Conservation (phyloP, 768 basidiomycete genomes). For the Nidularia pulvinata region DNA sequence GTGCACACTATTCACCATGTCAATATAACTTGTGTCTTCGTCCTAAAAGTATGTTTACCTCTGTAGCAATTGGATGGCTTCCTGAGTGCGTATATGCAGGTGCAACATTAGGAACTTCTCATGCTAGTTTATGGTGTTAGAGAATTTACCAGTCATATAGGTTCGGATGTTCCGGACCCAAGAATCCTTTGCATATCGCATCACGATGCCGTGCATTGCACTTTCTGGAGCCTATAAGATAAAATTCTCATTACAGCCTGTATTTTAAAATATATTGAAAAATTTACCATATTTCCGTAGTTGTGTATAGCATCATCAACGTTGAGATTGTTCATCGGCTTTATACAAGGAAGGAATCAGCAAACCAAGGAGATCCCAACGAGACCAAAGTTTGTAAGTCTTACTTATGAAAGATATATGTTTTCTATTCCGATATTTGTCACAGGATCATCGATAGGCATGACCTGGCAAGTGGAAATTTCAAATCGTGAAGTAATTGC, state of each 20-base stretch:
- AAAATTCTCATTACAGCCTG: no score
- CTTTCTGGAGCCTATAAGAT: neutral
- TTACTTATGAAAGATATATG: constrained; percentile 4
- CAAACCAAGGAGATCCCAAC: no score
- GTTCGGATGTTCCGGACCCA: constrained; percentile 5
- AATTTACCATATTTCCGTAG: constrained; percentile 3
- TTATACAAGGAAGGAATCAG: no score
- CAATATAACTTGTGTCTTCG: neutral
- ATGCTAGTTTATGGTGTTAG: neutral
- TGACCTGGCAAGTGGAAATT: neutral
- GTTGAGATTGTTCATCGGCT: neutral
- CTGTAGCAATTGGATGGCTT: neutral
- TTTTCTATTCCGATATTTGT: constrained; percentile 8
- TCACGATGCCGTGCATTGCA: constrained; percentile 6
- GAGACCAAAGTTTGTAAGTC: no score
- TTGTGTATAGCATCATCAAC: constrained; percentile 2
- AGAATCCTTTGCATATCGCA: constrained; percentile 5
- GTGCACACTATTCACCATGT: constrained; percentile 2
- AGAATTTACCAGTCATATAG: neutral
- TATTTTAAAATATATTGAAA: no score
- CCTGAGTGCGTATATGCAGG: neutral
- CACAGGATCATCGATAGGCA: constrained; percentile 9
- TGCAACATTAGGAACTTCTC: neutral
- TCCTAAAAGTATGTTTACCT: neutral
- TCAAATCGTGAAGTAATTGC: no score